Base-by-base conservation (phyloP, 2,329 filamentous ascomycete species). In the Sclerotinia minor region DNA sequence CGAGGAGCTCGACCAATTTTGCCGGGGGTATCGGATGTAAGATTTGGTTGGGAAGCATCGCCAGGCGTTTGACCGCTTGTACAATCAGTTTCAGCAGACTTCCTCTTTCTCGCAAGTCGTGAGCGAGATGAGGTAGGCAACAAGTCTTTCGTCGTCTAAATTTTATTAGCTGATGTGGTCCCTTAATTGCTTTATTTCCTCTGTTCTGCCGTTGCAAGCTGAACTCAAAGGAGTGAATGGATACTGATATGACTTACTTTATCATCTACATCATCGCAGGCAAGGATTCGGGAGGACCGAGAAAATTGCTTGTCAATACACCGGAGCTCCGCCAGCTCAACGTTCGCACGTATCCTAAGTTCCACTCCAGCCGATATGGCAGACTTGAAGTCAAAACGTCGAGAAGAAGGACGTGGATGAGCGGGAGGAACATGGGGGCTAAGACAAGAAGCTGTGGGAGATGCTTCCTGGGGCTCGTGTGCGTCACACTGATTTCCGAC, bases 311-410 rank as follows among this genome's bases (percentile, higher is more conserved):
- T 3, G 19, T 1, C 5, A 2, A 38, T 5, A 5, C 53, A 32
- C 9, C 1, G 5, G 21, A 3, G 3, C 2, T 55, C 21, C 1
- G 2, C 3, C 11, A 4, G 0, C 53, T 1, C 8, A 6, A 9
- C 6, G 1, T 15, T 0, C 6, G 0, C 7, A 17, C 5, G 7
- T 3, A 0, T 1, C 7, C 19, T 4, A 29, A 45, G 57, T 24
- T 59, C 41, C 4, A 0, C 3, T 19, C 24, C 2, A 59, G 9
- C 38, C 29, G 38, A 45, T 9, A 1, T 0, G 7, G 24, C 17
- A 5, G 24, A 29, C 26, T 32, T 59, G 41, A 24, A 55, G n/a
- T 54, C 32, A 11, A 11, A 11, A 11, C 19, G 26, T 8, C 21
- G 17, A 19, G 5, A 13, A 13, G 32, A 54, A 32, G 52, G 26